Evolutionary conservation across 441 rosid species (phyloP).

Genomic region (Corymbia calophylla): DNA sequence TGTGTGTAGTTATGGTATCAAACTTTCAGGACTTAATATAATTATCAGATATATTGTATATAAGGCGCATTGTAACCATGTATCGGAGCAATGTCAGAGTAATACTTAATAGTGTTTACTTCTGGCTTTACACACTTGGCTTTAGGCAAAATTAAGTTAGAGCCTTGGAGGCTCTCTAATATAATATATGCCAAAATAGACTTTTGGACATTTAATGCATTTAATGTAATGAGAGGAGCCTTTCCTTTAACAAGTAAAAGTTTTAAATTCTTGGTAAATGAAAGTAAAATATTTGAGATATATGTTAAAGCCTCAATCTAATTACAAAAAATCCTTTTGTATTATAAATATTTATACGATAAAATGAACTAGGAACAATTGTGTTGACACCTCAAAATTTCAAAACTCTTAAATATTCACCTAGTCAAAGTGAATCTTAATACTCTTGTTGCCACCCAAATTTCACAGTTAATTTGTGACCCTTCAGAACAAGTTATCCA

Average conservation of each 20-base stretch:
- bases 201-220: neutral
- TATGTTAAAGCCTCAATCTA: neutral
- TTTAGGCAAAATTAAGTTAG: neutral
- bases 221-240: neutral
- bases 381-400: neutral
- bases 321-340: neutral
- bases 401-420: neutral
- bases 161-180: neutral
- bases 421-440: neutral
- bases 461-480: neutral
- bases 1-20: neutral
- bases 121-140: neutral
- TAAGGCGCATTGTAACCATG: neutral
- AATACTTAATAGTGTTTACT: neutral
- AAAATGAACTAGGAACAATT: neutral
- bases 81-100: neutral
- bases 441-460: neutral
- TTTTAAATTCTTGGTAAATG: neutral
- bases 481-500: rapidly evolving
- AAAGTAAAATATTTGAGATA: neutral
- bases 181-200: neutral
- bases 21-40: neutral
- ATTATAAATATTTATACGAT: neutral
- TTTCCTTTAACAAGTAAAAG: neutral
- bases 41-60: neutral